Conservation (phyloP, 2,329 filamentous ascomycete species). For the Colletotrichum noveboracense region DNA sequence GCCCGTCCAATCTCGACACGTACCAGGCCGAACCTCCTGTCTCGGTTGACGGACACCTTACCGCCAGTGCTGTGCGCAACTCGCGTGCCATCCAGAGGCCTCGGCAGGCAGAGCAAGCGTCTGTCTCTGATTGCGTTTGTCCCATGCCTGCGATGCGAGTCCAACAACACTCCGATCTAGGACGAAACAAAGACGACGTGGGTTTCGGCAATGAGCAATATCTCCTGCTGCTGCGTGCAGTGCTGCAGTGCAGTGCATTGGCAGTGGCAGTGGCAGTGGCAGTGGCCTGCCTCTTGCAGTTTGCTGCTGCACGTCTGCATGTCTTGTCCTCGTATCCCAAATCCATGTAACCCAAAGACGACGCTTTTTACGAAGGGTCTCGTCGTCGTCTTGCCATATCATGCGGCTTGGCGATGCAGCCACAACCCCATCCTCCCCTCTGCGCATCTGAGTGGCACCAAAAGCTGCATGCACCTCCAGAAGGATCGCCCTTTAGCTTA, state of each 20-base stretch:
- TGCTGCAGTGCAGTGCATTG: background rate
- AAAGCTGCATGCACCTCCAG: background rate
- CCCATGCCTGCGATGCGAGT: background rate
- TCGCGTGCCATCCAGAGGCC: background rate
- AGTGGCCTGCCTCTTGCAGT: background rate
- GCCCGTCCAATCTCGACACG: background rate
- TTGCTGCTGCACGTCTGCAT: slow-evolving; percentile 11
- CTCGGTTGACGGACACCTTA: background rate
- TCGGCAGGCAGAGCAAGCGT: background rate
- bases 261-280: background rate
- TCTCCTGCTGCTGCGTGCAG: background rate
- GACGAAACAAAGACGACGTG: background rate
- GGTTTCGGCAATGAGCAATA: background rate
- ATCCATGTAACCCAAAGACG: slow-evolving; percentile 7
- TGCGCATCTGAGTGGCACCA: background rate
- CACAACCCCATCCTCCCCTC: background rate
- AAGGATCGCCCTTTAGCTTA: background rate
- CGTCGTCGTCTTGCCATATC: background rate
- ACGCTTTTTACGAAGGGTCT: slow-evolving; percentile 4
- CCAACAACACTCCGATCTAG: background rate
- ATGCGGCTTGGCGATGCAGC: slow-evolving; percentile 13
- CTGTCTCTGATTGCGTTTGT: background rate
- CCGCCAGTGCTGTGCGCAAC: background rate
- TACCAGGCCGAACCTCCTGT: background rate
- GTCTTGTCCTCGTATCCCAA: slow-evolving; percentile 16